Conservation (phyloP, 192 early-diverging fungal species). For the Phycomyces blakesleeanus region DNA sequence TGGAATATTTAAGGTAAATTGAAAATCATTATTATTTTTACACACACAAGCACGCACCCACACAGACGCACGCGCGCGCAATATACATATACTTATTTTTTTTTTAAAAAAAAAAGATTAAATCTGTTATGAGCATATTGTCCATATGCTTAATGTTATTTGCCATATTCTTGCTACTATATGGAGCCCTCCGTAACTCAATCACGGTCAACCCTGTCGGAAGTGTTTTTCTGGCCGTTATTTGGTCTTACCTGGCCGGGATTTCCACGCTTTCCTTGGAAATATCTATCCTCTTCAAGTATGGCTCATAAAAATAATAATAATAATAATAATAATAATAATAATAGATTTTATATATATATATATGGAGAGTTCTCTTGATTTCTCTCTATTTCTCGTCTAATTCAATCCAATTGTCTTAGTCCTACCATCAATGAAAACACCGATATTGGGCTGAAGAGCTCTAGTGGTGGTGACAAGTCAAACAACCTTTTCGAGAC, state of each 20-base stretch:
- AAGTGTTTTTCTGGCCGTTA: conserved; percentile 15
- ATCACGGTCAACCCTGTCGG: conserved; percentile 25
- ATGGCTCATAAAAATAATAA: background rate
- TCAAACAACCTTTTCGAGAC: background rate
- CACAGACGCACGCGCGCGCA: too few species aligned
- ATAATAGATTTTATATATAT: too few species aligned
- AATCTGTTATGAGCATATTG: conserved; percentile 22
- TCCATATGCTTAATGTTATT: conserved; percentile 20
- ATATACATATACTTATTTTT: too few species aligned
- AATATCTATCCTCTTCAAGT: conserved; percentile 27
- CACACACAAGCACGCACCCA: too few species aligned
- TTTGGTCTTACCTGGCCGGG: conserved; percentile 28
- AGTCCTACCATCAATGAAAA: conserved; percentile 16
- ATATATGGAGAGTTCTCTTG: too few species aligned
- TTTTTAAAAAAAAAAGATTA: too few species aligned
- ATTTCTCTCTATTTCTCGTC: background rate
- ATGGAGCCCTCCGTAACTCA: conserved; percentile 25
- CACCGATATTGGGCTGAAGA: conserved; percentile 13
- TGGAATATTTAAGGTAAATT: conserved; percentile 30
- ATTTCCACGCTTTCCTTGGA: conserved; percentile 24
- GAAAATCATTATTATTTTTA: too few species aligned
- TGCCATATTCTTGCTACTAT: conserved; percentile 29
- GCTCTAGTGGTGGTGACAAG: conserved; percentile 5
- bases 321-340: too few species aligned
- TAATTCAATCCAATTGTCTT: background rate